Evolutionary conservation across 148 eudicot species (phyloP), one percentile per base, ranked within the genome.

Genomic region (Rheum nobile): DNA sequence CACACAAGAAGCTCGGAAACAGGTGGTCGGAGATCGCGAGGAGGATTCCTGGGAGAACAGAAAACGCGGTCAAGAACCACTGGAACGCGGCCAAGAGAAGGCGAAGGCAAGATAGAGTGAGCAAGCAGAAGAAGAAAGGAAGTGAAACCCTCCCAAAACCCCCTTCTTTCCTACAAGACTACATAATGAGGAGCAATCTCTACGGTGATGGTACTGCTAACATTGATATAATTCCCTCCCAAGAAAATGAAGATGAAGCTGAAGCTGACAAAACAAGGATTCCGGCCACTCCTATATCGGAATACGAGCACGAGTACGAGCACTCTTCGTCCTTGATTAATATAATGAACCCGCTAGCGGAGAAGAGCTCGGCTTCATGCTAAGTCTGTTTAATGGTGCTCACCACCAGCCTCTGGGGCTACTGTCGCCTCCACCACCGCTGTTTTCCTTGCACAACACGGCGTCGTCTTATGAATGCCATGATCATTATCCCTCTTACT

Each of bases 101-200:
- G 38, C 74, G 83, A 67, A 81, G 57, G 38, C 72, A 76, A 17
- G 55, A 80, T 0, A 90, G 72, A 41, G 77, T 16, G 70, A 75
- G 24, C 73, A 86, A 81, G 4, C n/a, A n/a, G n/a, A 86, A 84
- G 70, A 77, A 39, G 57, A 50, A 13, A 71, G 73, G 31, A 67
- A n/a, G n/a, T n/a, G n/a, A n/a, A n/a, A 35, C 6, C 14, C 67
- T 35, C 44, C 44, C 28, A 11, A 50, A 16, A 13, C 47, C 26
- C 7, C 76, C 87, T 14, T 79, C 89, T 4, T 17, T 86, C 28
- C 79, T 92, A 41, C 85, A 85, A 79, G 85, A 86, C 3, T 92
- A 92, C 83, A 85, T 88, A 26, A 79, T 21, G 67, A 82, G 54
- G 81, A 75, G 52, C 72, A 75, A 63, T 29, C n/a, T n/a, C n/a